A percentile compares a stretch with the other conserved stretches of the same genome.
Conservation (phyloP, 1,284 basidiomycete species). For the Cryptococcus sp. region DNA sequence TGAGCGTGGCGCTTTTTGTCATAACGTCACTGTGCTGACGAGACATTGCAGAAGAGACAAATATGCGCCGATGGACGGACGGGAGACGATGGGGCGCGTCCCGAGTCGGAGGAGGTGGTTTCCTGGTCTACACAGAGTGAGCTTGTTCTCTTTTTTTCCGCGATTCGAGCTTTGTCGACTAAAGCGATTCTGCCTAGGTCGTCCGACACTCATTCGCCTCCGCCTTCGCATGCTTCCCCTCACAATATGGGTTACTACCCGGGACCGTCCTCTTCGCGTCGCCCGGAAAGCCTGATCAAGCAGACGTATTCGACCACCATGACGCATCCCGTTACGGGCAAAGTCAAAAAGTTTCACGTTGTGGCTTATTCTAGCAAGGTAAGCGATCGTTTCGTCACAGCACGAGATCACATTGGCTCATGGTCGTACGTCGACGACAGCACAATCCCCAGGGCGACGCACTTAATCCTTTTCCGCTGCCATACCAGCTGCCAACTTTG, state of each 20-base stretch:
- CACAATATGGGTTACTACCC: slow-evolving; percentile 23
- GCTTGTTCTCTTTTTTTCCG: slow-evolving; percentile 8
- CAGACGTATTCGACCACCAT: slow-evolving; percentile 52
- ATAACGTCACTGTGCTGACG: slow-evolving; percentile 3
- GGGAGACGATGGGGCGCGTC: slow-evolving; percentile 57
- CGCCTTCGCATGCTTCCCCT: slow-evolving; percentile 26
- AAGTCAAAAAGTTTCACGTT: slow-evolving; percentile 50
- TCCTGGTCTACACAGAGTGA: slow-evolving; percentile 55
- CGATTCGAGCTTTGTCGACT: neutral
- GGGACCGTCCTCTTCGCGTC: slow-evolving; percentile 17
- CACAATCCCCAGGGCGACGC: slow-evolving; percentile 48
- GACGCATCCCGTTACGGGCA: slow-evolving; percentile 44
- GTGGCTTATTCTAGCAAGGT: slow-evolving; percentile 51
- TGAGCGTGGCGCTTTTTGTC: slow-evolving; percentile 56
- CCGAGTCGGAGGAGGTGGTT: slow-evolving; percentile 55
- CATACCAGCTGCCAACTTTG: slow-evolving; percentile 46
- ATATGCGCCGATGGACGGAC: slow-evolving; percentile 58
- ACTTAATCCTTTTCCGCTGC: slow-evolving; percentile 42
- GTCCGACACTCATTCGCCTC: slow-evolving; percentile 42
- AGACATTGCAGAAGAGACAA: slow-evolving; percentile 43
- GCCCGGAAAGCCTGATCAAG: slow-evolving; percentile 46
- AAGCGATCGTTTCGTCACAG: slow-evolving; percentile 1
- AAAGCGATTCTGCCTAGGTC: slow-evolving; percentile 22
- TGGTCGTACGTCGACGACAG: slow-evolving; percentile 12
- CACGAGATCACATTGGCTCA: neutral